Percentiles rank a stretch among this genome's conserved stretches.
Conservation (phyloP, 441 rosid species). For the Eutrema salsugineum region DNA sequence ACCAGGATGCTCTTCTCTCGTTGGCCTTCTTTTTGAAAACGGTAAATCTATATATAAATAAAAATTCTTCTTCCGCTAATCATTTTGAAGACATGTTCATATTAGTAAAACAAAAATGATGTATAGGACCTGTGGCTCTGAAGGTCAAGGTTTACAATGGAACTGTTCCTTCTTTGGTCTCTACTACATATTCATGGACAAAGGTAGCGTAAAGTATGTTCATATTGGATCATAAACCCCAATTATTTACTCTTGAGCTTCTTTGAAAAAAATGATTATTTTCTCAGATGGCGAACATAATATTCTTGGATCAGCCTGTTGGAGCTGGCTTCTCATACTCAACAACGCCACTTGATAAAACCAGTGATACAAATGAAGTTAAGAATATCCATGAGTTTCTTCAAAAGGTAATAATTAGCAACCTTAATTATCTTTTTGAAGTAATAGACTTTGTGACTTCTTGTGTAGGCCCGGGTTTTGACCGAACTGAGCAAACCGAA, state of each 20-base stretch:
- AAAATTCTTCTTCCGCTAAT: not conserved
- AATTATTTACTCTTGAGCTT: not conserved
- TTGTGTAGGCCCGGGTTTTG: too few species aligned
- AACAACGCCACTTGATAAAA: conserved; percentile 6
- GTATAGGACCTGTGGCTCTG: conserved; percentile 57
- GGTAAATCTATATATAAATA: conserved; percentile 42
- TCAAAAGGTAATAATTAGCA: conserved; percentile 30
- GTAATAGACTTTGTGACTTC: not conserved
- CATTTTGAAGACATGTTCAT: not conserved
- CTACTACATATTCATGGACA: conserved; percentile 46
- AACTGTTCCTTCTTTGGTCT: conserved; percentile 42
- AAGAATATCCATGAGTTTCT: conserved; percentile 37
- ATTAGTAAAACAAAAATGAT: not conserved
- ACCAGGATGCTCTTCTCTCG: not conserved
- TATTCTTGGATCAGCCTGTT: conserved; percentile 57
- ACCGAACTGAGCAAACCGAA: too few species aligned
- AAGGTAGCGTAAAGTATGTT: conserved; percentile 31
- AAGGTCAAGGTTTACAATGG: conserved; percentile 42
- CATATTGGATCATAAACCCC: not conserved
- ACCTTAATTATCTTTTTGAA: not conserved
- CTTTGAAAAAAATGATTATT: not conserved
- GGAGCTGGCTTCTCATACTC: conserved; percentile 64
- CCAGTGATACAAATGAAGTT: conserved; percentile 38
- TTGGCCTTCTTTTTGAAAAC: not conserved
- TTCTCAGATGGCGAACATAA: conserved; percentile 43